These are phyloP conservation scores for Schoenoplectus triqueter DNA, from an alignment of 202 grass and related monocot species.

Conservation along the genomic window DNA sequence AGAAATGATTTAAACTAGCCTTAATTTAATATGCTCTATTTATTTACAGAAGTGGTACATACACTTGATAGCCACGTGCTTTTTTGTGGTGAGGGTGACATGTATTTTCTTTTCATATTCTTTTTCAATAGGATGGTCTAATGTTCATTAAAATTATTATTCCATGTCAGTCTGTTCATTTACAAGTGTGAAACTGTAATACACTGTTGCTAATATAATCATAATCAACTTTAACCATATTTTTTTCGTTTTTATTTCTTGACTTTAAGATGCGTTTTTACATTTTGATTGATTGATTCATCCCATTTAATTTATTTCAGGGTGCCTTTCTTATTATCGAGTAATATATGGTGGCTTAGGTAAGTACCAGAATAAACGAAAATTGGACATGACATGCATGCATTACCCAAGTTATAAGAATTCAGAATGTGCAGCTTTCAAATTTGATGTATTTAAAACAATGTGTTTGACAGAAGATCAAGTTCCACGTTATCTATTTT, in stretches of 20 bases:
- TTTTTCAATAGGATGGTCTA: background rate
- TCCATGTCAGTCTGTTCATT: background rate
- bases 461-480: background rate
- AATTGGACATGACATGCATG: background rate
- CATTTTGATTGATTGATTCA: slow-evolving; percentile 7
- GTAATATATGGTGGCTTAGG: slow-evolving; percentile 68
- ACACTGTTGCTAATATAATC: background rate
- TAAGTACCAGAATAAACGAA: slow-evolving; percentile 33
- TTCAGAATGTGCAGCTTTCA: background rate
- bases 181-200: background rate
- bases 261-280: background rate
- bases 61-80: background rate
- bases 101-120: background rate
- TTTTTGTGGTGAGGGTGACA: background rate
- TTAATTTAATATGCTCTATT: too few species aligned
- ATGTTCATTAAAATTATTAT: background rate
- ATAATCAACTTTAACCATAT: background rate
- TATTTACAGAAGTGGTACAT: background rate
- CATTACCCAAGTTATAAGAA: background rate
- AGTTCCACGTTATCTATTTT: too few species aligned
- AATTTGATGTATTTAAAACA: background rate
- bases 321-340: slow-evolving; percentile 60
- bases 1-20: too few species aligned
- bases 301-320: slow-evolving; percentile 38
- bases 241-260: background rate